phyloP scores from a whole-genome alignment of 371 early-diverging fungal species.

The Mucor ambiguus region DNA sequence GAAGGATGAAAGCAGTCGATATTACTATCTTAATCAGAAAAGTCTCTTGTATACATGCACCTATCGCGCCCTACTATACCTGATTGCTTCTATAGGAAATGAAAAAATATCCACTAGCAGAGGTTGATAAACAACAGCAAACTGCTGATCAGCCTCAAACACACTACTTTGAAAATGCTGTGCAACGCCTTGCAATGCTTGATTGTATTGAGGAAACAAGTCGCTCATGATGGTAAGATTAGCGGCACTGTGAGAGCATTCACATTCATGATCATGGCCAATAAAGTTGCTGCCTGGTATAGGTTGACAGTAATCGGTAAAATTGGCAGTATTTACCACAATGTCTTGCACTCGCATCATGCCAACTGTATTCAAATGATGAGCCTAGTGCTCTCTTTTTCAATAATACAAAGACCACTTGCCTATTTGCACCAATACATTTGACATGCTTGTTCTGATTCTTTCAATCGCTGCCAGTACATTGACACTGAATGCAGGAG shows the following conservation, averaged over 20 bases:
- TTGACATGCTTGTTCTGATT: slow-evolving; percentile 25
- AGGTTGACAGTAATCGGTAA: slow-evolving; percentile 37
- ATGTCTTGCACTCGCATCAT: slow-evolving; percentile 37
- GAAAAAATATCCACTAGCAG: slow-evolving; percentile 35
- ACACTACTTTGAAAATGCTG: slow-evolving; percentile 11
- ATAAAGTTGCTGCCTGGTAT: slow-evolving; percentile 35
- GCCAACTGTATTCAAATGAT: slow-evolving; percentile 31
- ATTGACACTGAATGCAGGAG: slow-evolving; percentile 30
- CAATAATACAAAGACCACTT: background rate
- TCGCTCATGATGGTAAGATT: slow-evolving; percentile 41
- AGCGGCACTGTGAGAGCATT: slow-evolving; percentile 40
- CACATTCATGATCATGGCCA: slow-evolving; percentile 48
- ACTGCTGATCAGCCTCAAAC: slow-evolving; percentile 21
- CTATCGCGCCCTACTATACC: slow-evolving; percentile 18
- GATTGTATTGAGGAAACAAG: slow-evolving; percentile 37
- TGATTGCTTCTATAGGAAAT: slow-evolving; percentile 51
- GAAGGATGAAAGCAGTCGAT: slow-evolving; percentile 44
- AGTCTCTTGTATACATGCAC: background rate
- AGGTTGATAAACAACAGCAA: slow-evolving; percentile 47
- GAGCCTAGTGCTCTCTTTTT: background rate
- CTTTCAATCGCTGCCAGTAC: slow-evolving; percentile 42
- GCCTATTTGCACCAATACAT: slow-evolving; percentile 44
- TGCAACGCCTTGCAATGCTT: slow-evolving; percentile 31
- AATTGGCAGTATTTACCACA: slow-evolving; percentile 14
- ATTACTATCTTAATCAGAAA: slow-evolving; percentile 12